phyloP scores from a whole-genome alignment of 2,329 filamentous ascomycete species.

The Gnomoniopsis smithogilvyi region DNA sequence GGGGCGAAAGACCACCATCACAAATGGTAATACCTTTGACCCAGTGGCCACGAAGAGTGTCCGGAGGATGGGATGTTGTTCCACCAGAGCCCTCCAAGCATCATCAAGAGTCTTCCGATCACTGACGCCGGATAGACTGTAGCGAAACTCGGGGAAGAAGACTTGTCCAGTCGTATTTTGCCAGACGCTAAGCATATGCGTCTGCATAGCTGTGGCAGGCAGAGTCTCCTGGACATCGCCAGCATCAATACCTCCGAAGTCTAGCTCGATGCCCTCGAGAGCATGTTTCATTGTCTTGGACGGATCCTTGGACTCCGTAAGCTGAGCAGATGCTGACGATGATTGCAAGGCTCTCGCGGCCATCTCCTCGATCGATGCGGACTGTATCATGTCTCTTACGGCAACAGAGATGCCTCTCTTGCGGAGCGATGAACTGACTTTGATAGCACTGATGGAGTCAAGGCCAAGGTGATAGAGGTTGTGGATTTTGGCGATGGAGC shows the following conservation, averaged over 20 bases:
- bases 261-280: conserved; percentile 36
- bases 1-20: conserved; percentile 56
- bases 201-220: conserved; percentile 73
- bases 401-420: conserved; percentile 59
- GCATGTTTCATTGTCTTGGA: conserved; percentile 23
- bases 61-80: conserved; percentile 61
- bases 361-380: conserved; percentile 65
- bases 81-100: conserved; percentile 61
- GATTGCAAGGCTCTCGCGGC: not conserved
- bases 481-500: conserved; percentile 56
- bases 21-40: conserved; percentile 44
- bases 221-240: conserved; percentile 54
- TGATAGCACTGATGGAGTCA: conserved; percentile 90
- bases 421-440: conserved; percentile 68
- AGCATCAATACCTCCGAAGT: conserved; percentile 35
- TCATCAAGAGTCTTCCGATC: conserved; percentile 39
- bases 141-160: conserved; percentile 74
- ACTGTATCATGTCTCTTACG: conserved; percentile 69
- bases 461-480: conserved; percentile 82
- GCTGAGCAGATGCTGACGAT: not conserved
- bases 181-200: conserved; percentile 79
- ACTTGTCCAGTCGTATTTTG: conserved; percentile 61
- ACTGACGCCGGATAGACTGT: conserved; percentile 42
- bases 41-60: conserved; percentile 60
- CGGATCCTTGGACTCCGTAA: not conserved